Conservation (phyloP, 2,329 filamentous ascomycete genomes). For the Phaeosphaeriaceae sp. region DNA sequence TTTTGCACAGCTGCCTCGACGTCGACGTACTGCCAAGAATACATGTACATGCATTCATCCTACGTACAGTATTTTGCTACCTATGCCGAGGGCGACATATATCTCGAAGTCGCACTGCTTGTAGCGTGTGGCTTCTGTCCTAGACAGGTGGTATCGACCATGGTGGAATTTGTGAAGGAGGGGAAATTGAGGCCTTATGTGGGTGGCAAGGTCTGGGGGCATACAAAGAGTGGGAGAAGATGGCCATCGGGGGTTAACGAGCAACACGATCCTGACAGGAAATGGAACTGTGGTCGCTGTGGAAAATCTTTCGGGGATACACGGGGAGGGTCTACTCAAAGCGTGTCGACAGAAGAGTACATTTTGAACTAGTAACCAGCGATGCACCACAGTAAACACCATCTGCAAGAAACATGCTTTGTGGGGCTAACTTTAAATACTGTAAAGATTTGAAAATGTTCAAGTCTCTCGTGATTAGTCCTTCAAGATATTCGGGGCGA, state of each 20-base stretch:
- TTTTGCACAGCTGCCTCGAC: not conserved
- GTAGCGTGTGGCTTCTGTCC: slow-evolving; percentile 8
- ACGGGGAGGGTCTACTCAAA: not conserved
- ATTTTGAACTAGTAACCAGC: no score
- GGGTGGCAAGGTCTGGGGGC: not conserved
- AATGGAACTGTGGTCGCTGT: not conserved
- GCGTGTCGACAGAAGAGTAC: no score
- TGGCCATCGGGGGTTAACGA: not conserved
- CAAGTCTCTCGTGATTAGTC: no score
- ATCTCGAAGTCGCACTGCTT: slow-evolving; percentile 8
- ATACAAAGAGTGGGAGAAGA: not conserved
- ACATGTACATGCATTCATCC: not conserved
- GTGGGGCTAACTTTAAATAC: no score
- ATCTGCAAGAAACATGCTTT: no score
- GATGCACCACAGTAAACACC: no score
- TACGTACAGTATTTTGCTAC: not conserved
- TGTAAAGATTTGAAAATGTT: no score
- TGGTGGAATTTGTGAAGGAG: slow-evolving; percentile 4
- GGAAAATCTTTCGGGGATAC: not conserved
- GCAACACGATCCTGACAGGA: not conserved
- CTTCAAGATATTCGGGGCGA: no score
- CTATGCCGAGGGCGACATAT: not conserved
- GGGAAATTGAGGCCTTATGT: slow-evolving; percentile 2
- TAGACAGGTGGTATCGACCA: not conserved
- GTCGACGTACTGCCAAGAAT: slow-evolving; percentile 1